A percentile compares a stretch with the other conserved stretches of the same genome.
Evolutionary conservation across 352 stramenopile species (phyloP).

Genomic region (Pythium monospermum): DNA sequence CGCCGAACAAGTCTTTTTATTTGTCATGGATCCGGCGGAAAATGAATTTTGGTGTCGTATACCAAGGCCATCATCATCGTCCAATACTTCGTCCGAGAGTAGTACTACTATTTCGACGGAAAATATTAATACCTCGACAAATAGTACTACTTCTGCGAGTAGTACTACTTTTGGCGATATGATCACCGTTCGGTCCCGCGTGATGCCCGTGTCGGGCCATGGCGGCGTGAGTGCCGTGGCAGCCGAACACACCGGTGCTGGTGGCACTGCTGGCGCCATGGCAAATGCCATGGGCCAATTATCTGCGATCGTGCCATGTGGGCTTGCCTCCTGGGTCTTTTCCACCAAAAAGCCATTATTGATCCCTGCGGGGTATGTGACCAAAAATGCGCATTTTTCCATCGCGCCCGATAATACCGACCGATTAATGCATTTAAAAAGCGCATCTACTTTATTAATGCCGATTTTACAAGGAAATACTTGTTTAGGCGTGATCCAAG

Average conservation of each 20-base stretch:
- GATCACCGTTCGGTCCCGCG: constrained; percentile 24
- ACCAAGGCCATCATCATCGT: constrained; percentile 11
- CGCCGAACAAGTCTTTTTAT: constrained; percentile 62
- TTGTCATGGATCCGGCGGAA: constrained; percentile 63
- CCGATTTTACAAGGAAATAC: constrained; percentile 37
- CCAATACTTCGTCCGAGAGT: no score
- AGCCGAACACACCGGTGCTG: constrained; percentile 18
- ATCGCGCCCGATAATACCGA: constrained; percentile 53
- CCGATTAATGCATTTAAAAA: constrained; percentile 46
- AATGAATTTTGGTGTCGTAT: constrained; percentile 78
- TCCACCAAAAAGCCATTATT: constrained; percentile 64
- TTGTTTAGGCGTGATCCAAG: constrained; percentile 48
- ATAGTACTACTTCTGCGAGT: neutral
- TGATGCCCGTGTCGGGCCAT: constrained; percentile 20
- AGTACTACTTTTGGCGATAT: no score
- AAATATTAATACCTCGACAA: neutral
- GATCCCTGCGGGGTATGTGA: constrained; percentile 40
- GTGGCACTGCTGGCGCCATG: constrained; percentile 6
- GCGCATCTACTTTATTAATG: constrained; percentile 53
- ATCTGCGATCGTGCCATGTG: constrained; percentile 25
- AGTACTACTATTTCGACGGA: no score
- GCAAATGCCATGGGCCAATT: neutral
- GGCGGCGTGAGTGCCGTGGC: constrained; percentile 23
- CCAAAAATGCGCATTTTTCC: constrained; percentile 46
- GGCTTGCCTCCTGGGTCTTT: constrained; percentile 60